Base-by-base conservation (phyloP, 164 flowering plant genomes). In the Annona squamosa region DNA sequence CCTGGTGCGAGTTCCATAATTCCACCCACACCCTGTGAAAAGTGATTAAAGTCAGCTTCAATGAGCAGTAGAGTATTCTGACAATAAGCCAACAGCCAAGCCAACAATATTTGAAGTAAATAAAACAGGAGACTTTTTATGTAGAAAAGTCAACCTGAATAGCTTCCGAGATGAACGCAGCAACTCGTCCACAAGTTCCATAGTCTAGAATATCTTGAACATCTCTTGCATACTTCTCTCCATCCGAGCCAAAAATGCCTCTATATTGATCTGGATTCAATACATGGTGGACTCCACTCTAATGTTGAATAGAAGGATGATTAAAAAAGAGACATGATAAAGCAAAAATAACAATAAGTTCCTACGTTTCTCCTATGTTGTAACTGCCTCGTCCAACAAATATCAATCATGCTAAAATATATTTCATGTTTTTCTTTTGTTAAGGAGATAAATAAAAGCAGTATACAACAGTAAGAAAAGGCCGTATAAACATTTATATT, bases 271-370 rank as follows among this genome's bases (percentile, higher is more conserved):
- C 98, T 61, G 99, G 97, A 78, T 96, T 96, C 75, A 88, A 1
- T 46, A 90, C 93, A 80, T 96, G 99, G 76, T 93, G 99, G 70
- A 93, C 89, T 47, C 94, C 97, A 76, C 79, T 85, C 98, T 95
- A 85, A 67, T 66, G 7, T 52, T 16, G 65, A 52, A 52, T 52
- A 52, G 45, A 12, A 41, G 46, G 68, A 66, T 52, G 45, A 66
- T 12, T 17, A 66, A 12, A 66, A 16, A 42, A 66, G 12, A 5
- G 16, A 43, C 13, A 43, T 44, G 46, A 44, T 66, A 19, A 26
- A 64, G 16, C 59, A 52, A 52, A 2, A 16, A 16, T 52, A 52
- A 52, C 59, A 52, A 52, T 52, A 52, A 52, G 59, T 9, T 52
- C 13, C 13, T 12, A 16, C 2, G 13, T 3, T 52, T 52, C 13